phyloP scores from a whole-genome alignment of 352 stramenopile genomes.

The Pythium grandisporangium region DNA sequence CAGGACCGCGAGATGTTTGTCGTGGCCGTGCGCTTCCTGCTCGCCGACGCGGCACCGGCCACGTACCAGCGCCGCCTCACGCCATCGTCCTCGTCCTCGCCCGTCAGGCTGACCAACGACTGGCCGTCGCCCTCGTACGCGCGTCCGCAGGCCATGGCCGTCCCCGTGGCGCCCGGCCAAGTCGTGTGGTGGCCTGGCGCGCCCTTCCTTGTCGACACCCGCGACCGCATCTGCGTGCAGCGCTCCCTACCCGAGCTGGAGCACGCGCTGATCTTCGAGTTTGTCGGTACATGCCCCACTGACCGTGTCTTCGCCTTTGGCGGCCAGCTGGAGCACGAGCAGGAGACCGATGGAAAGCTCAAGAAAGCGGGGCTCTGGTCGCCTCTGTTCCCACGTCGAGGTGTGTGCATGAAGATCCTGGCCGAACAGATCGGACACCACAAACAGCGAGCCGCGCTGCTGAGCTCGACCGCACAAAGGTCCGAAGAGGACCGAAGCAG shows the following conservation, averaged over 20 bases:
- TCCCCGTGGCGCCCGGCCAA: conserved; percentile 14
- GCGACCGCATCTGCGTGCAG: conserved; percentile 27
- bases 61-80: conserved; percentile 13
- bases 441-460: conserved; percentile 13
- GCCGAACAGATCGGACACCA: conserved; percentile 31
- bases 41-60: conserved; percentile 11
- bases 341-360: no score
- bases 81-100: background rate
- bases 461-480: background rate
- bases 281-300: conserved; percentile 22
- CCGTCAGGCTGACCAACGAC: no score
- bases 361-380: conserved; percentile 43
- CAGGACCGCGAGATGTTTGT: conserved; percentile 44
- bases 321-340: no score
- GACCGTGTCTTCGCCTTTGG: conserved; percentile 40
- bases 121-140: conserved; percentile 38
- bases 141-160: conserved; percentile 10
- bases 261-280: conserved; percentile 42
- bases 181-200: conserved; percentile 43
- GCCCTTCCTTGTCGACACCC: no score
- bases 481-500: background rate
- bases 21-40: conserved; percentile 22
- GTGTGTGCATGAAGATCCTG: conserved; percentile 62
- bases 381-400: conserved; percentile 32
- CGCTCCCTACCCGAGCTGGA: conserved; percentile 32